Conservation (phyloP, 192 early-diverging fungal genomes). For the Entomortierella beljakovae region DNA sequence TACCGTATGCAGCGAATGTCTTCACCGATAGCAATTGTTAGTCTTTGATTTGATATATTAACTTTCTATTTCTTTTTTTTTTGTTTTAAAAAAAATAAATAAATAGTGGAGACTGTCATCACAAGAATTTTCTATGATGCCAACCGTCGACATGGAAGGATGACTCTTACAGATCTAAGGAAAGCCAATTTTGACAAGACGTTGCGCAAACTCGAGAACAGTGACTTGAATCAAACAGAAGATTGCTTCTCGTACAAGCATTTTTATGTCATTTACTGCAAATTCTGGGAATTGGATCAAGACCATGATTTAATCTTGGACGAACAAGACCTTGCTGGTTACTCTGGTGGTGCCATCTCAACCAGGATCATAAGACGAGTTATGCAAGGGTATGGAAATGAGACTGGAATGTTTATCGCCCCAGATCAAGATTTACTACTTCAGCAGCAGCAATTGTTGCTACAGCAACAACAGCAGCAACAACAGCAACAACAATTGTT, state of each 20-base stretch:
- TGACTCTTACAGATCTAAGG: conserved; percentile 84
- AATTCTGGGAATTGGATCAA: conserved; percentile 94
- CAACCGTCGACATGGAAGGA: conserved; percentile 72
- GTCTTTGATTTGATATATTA: conserved; percentile 1
- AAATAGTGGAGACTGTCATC: conserved; percentile 91
- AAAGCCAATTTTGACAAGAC: conserved; percentile 70
- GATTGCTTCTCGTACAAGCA: conserved; percentile 97
- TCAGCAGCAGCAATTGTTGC: conserved; percentile 43
- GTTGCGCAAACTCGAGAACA: conserved; percentile 71
- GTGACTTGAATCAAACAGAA: conserved; percentile 69
- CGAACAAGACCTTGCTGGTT: conserved; percentile 74
- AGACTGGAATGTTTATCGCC: conserved; percentile 56
- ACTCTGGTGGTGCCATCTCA: conserved; percentile 80
- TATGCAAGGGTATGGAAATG: conserved; percentile 73
- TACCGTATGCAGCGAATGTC: conserved; percentile 72
- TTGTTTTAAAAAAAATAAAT: too few relatives aligned
- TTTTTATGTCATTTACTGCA: conserved; percentile 98
- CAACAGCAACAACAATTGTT: conserved; percentile 23
- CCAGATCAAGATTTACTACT: conserved; percentile 28
- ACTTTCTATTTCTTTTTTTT: conserved; percentile 7
- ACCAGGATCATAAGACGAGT: conserved; percentile 76
- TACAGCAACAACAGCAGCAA: conserved; percentile 47
- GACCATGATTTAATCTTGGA: conserved; percentile 89
- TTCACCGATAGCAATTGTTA: not conserved
- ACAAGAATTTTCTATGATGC: conserved; percentile 87